phyloP scores from a whole-genome alignment of 306 rosid genomes.

The Dalbergia cultrata region DNA sequence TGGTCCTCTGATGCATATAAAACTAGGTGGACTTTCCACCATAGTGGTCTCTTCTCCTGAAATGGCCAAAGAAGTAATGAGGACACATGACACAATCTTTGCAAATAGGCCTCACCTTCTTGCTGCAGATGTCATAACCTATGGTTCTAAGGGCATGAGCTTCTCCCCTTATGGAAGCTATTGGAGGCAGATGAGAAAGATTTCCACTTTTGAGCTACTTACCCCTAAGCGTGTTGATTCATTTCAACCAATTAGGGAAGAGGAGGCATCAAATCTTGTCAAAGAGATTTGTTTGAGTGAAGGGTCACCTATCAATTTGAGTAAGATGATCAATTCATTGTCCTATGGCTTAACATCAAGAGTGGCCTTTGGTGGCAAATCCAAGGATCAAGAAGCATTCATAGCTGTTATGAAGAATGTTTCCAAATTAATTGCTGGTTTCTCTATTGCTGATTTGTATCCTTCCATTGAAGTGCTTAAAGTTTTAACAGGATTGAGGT shows the following conservation, averaged over 20 bases:
- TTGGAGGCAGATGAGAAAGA: slow-evolving; percentile 53
- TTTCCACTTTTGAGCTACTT: slow-evolving; percentile 46
- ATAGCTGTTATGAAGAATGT: slow-evolving; percentile 31
- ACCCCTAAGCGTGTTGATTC: slow-evolving; percentile 46
- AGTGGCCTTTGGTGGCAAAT: slow-evolving; percentile 43
- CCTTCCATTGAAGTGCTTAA: slow-evolving; percentile 47
- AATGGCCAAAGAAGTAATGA: slow-evolving; percentile 54
- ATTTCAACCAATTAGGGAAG: slow-evolving; percentile 36
- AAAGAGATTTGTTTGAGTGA: slow-evolving; percentile 37
- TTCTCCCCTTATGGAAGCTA: slow-evolving; percentile 48
- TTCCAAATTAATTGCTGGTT: slow-evolving; percentile 15
- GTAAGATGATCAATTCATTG: slow-evolving; percentile 17
- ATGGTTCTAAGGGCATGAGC: slow-evolving; percentile 39
- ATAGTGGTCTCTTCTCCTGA: slow-evolving; percentile 53
- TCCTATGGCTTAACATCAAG: slow-evolving; percentile 42
- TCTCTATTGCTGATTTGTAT: slow-evolving; percentile 43
- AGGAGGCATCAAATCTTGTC: slow-evolving; percentile 39
- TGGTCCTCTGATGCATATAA: slow-evolving; percentile 51
- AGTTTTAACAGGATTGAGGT: slow-evolving; percentile 39
- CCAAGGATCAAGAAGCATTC: slow-evolving; percentile 46
- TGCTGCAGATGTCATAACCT: slow-evolving; percentile 39
- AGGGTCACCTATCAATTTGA: slow-evolving; percentile 43
- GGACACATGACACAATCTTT: slow-evolving; percentile 45
- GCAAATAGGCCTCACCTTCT: slow-evolving; percentile 47
- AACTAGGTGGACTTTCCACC: slow-evolving; percentile 42